Evolutionary conservation across 768 basidiomycete genomes (phyloP), one percentile per base, ranked within the genome.

Genomic region (Leccinellum rugosiceps): DNA sequence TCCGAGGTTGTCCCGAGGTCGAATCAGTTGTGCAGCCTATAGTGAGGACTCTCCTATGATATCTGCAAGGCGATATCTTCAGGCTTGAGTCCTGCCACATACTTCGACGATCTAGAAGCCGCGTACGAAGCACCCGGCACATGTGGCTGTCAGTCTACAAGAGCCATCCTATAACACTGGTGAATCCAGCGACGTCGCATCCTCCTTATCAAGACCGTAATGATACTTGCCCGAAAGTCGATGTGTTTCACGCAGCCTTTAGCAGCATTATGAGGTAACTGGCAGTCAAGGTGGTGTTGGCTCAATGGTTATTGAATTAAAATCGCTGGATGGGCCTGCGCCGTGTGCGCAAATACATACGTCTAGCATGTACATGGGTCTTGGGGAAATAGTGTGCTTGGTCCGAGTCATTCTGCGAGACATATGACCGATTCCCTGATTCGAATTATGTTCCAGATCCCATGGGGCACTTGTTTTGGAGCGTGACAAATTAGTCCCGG

Each of bases 341-440:
- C 19, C 19, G 10, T 43, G 19, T 21, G 43, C 10, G 19, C 19
- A 13, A 21, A 44, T 21, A 21, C 5, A 44, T 44, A 44, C 11
- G 19, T 44, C 8, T 21, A 44, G 19, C 11, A 13, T 4, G n/a
- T 59, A 60, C 45, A 53, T 54, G 50, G 67, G 59, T 1, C 48
- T 73, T n/a, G 68, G 71, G 14, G 59, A 63, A 9, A 51, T 55
- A 4, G 60, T 65, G 3, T 64, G 14, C n/a, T n/a, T n/a, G n/a
- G n/a, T n/a, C n/a, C n/a, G n/a, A n/a, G 56, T 72, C 45, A 47
- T 67, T n/a, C 55, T 72, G 15, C 70, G 73, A n/a, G n/a, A 9
- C 64, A 72, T 21, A 55, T 76, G 53, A 60, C 66, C 4, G 70
- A 74, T 48, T 75, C 14, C 6, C 13, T 63, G 21, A 25, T 25